A percentile compares a stretch with the other conserved stretches of the same genome.
Conservation (phyloP, 2,329 filamentous ascomycete genomes). For the Drechslerella dactyloides region DNA sequence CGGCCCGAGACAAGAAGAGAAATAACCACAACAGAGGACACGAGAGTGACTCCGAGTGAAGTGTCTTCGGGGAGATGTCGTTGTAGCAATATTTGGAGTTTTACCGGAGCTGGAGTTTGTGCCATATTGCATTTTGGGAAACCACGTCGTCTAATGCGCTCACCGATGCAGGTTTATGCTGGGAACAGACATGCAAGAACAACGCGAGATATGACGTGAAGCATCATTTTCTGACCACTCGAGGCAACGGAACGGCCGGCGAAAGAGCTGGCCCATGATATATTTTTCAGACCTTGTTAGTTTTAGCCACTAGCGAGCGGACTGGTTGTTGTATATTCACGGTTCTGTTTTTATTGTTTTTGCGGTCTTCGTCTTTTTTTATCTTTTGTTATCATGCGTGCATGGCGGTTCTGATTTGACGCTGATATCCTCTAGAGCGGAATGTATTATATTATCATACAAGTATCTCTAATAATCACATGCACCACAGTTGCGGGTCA, state of each 20-base stretch:
- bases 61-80: not conserved
- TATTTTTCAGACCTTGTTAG: constrained; percentile 24
- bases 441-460: constrained; percentile 51
- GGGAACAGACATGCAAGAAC: constrained; percentile 4
- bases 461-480: constrained; percentile 11
- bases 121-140: constrained; percentile 9
- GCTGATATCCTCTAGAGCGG: constrained; percentile 37
- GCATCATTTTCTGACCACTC: constrained; percentile 44
- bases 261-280: constrained; percentile 16
- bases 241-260: not conserved
- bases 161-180: constrained; percentile 39
- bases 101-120: constrained; percentile 30
- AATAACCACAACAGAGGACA: constrained; percentile 37
- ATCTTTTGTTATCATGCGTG: constrained; percentile 6
- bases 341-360: constrained; percentile 15
- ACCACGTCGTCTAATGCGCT: constrained; percentile 31
- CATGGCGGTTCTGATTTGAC: constrained; percentile 12
- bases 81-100: constrained; percentile 28
- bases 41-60: constrained; percentile 18
- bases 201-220: constrained; percentile 8
- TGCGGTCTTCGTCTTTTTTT: not conserved
- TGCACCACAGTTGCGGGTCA: not conserved
- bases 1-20: constrained; percentile 35
- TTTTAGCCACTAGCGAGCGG: constrained; percentile 19
- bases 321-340: constrained; percentile 8